Conservation (phyloP, 768 basidiomycete species). For the Fomitopsis pulvina region DNA sequence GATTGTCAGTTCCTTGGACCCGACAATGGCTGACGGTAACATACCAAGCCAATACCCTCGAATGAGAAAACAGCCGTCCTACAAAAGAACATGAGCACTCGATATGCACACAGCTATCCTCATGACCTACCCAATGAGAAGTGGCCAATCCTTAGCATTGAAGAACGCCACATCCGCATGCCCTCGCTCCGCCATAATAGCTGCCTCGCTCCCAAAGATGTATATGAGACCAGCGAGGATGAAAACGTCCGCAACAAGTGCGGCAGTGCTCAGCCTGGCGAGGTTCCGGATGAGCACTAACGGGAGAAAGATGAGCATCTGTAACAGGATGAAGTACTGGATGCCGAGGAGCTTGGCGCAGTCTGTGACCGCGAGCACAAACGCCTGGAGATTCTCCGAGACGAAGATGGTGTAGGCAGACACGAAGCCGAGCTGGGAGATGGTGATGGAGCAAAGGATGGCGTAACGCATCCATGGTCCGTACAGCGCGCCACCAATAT, state of each 20-base stretch:
- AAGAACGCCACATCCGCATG: slow-evolving; percentile 79
- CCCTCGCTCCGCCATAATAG: slow-evolving; percentile 59
- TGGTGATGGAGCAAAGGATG: slow-evolving; percentile 79
- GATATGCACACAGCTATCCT: neutral
- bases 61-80: slow-evolving; percentile 98
- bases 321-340: slow-evolving; percentile 75
- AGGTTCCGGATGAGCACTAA: slow-evolving; percentile 86
- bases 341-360: slow-evolving; percentile 64
- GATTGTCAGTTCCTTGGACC: neutral
- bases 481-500: slow-evolving; percentile 89
- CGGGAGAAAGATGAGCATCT: slow-evolving; percentile 84
- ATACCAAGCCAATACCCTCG: slow-evolving; percentile 89
- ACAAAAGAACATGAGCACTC: neutral
- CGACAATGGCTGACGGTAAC: slow-evolving; percentile 16
- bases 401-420: slow-evolving; percentile 94
- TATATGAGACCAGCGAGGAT: slow-evolving; percentile 85
- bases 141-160: slow-evolving; percentile 83
- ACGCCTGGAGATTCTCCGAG: slow-evolving; percentile 82
- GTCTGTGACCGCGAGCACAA: slow-evolving; percentile 74
- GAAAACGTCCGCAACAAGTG: slow-evolving; percentile 90
- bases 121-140: slow-evolving; percentile 80
- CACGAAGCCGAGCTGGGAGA: slow-evolving; percentile 89
- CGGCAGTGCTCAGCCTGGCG: slow-evolving; percentile 90
- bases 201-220: slow-evolving; percentile 82
- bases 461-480: slow-evolving; percentile 90